phyloP scores from a whole-genome alignment of 306 rosid species.

The Casuarina cunninghamiana region DNA sequence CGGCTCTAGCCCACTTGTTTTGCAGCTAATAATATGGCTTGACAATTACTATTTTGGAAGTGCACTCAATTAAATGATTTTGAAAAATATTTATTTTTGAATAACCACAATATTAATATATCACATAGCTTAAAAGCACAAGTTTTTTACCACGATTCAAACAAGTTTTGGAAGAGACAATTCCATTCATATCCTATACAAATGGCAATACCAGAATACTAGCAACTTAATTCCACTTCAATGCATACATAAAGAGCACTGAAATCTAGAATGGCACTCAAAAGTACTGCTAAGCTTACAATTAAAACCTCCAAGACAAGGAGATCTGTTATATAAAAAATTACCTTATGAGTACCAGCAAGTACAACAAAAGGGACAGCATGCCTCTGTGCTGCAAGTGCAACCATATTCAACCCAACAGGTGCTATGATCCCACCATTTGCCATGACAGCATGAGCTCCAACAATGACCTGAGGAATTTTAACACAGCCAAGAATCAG shows the following conservation, averaged over 20 bases:
- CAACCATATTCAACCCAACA: slow-evolving; percentile 94
- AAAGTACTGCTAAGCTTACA: neutral
- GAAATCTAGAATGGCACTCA: neutral
- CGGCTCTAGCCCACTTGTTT: neutral
- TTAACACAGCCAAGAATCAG: slow-evolving; percentile 27
- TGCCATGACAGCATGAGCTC: slow-evolving; percentile 99
- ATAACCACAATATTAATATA: neutral
- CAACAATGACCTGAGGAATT: slow-evolving; percentile 80
- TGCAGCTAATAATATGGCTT: neutral
- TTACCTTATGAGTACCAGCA: slow-evolving; percentile 98
- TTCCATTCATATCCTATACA: neutral
- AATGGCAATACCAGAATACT: neutral
- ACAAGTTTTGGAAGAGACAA: neutral
- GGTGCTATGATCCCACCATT: slow-evolving; percentile 98
- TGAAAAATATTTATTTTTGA: neutral
- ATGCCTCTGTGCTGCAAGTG: slow-evolving; percentile 97
- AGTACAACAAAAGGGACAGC: slow-evolving; percentile 98
- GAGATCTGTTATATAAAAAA: neutral
- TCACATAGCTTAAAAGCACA: neutral
- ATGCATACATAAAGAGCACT: neutral
- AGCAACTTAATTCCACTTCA: neutral
- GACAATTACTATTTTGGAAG: neutral
- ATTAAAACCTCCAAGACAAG: neutral
- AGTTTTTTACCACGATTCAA: neutral
- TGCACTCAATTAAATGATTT: neutral